Conservation (phyloP, 139 green algal species). For the Tetradesmus lagerheimii region DNA sequence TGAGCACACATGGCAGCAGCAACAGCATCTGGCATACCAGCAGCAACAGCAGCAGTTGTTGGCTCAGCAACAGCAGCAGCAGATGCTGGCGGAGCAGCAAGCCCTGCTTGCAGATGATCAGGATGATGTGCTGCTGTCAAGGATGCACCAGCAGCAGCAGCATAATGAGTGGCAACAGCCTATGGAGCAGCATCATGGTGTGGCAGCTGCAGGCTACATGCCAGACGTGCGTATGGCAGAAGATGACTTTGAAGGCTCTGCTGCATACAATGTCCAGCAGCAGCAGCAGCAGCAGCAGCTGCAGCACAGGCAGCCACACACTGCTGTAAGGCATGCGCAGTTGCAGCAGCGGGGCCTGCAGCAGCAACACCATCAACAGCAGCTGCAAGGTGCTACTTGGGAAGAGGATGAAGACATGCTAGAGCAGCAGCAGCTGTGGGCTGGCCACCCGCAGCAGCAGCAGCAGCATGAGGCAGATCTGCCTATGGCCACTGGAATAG, state of each 20-base stretch:
- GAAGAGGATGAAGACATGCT: background rate
- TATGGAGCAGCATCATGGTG: background rate
- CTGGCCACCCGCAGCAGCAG: background rate
- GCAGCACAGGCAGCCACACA: background rate
- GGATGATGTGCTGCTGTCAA: background rate
- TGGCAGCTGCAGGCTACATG: background rate
- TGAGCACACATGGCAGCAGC: background rate
- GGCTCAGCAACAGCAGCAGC: background rate
- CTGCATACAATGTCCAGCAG: background rate
- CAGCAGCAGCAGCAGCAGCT: conserved; percentile 14
- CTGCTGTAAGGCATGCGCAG: background rate
- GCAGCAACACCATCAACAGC: background rate
- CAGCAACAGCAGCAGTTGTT: background rate
- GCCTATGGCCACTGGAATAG: background rate
- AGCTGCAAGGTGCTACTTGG: background rate
- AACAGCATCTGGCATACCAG: background rate
- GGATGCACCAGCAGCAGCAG: background rate
- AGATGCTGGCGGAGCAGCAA: background rate
- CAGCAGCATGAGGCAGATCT: background rate
- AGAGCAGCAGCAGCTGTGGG: background rate
- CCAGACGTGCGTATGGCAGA: background rate
- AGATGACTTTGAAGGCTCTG: background rate
- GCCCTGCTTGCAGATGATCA: background rate
- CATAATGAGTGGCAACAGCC: background rate
- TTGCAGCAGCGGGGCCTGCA: background rate